Percentiles rank a stretch among this genome's conserved stretches.
Evolutionary conservation across 2,329 filamentous ascomycete genomes (phyloP).

Genomic region (Alternaria sp.): DNA sequence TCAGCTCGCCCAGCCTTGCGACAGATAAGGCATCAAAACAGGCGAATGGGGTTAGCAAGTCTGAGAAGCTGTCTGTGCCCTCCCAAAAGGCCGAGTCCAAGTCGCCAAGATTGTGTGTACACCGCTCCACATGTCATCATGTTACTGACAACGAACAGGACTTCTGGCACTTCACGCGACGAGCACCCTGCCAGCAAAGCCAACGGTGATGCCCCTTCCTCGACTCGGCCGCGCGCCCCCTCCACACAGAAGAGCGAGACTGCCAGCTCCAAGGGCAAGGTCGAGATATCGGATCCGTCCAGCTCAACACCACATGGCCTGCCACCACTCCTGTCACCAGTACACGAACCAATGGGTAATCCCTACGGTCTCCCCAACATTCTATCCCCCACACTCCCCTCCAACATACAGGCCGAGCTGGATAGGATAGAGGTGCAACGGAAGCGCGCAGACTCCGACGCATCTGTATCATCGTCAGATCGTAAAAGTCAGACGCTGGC

Average conservation of each 20-base stretch:
- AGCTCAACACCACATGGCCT: slow-evolving; percentile 50
- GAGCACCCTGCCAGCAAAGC: slow-evolving; percentile 29
- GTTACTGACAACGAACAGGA: slow-evolving; percentile 32
- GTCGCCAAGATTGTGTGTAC: slow-evolving; percentile 32
- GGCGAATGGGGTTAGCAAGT: slow-evolving; percentile 37
- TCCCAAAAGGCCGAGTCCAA: slow-evolving; percentile 26
- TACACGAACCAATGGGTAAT: slow-evolving; percentile 55
- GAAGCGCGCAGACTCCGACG: slow-evolving; percentile 47
- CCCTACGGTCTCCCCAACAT: slow-evolving; percentile 59
- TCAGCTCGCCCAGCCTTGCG: slow-evolving; percentile 37
- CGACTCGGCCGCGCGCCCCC: slow-evolving; percentile 24
- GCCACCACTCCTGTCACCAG: slow-evolving; percentile 49
- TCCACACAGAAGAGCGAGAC: slow-evolving; percentile 51
- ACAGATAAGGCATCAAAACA: slow-evolving; percentile 35
- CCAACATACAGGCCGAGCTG: slow-evolving; percentile 64
- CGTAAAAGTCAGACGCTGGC: slow-evolving; percentile 38
- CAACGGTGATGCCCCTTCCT: slow-evolving; percentile 19
- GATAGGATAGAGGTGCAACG: slow-evolving; percentile 53
- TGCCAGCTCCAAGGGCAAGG: slow-evolving; percentile 43
- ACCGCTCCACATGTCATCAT: background rate
- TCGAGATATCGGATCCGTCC: slow-evolving; percentile 40
- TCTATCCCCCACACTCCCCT: slow-evolving; percentile 67
- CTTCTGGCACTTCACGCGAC: slow-evolving; percentile 25
- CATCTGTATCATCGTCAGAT: slow-evolving; percentile 48
- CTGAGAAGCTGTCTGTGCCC: slow-evolving; percentile 28